Evolutionary conservation across 129 eudicot species (phyloP), one percentile per base, ranked within the genome.

Genomic region (Flaveria bidentis): DNA sequence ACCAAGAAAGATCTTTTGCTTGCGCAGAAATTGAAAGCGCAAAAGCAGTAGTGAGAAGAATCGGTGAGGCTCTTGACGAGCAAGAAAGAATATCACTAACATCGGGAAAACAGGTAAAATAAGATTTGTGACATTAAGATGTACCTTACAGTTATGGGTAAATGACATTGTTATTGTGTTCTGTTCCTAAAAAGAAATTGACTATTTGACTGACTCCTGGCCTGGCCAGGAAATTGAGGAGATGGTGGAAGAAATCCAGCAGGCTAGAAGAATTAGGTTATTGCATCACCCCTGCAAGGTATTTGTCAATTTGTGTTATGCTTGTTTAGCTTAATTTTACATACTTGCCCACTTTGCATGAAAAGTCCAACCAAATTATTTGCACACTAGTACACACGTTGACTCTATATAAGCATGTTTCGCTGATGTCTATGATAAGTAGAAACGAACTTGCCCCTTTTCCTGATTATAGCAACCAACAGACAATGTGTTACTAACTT

Each of bases 11-110:
- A 49, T 95, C 99, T 18, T 91, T 95, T 91, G 99, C 97, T 44
- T 95, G 99, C 87, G 96, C 99, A 42, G 99, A 95, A 89, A 91
- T 95, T 23, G 96, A 95, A 82, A 95, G 97, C 83, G 99, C 99
- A 3, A 87, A 94, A 76, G 96, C 94, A 47, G 99, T 95, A 36
- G 96, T 95, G 8, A 88, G 91, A 73, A 87, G 97, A 82, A 91
- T 91, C 25, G 99, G 96, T 50, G 92, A 95, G 85, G 99, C 99
- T 78, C 96, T 95, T 45, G 97, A 87, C 15, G 99, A 95, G 77
- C 96, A 95, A 85, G 97, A 95, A 86, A 87, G 85, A 69, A 79
- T 82, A 69, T 84, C 88, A 25, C 86, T 82, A 74, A 82, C 84
- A 44, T 85, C 99, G 0, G 99, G 92, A 63, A 91, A 86, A 50